Percentiles rank a stretch among this genome's conserved stretches.
phyloP scores from a whole-genome alignment of 2,329 filamentous ascomycete species.

The Colletotrichum costaricense region DNA sequence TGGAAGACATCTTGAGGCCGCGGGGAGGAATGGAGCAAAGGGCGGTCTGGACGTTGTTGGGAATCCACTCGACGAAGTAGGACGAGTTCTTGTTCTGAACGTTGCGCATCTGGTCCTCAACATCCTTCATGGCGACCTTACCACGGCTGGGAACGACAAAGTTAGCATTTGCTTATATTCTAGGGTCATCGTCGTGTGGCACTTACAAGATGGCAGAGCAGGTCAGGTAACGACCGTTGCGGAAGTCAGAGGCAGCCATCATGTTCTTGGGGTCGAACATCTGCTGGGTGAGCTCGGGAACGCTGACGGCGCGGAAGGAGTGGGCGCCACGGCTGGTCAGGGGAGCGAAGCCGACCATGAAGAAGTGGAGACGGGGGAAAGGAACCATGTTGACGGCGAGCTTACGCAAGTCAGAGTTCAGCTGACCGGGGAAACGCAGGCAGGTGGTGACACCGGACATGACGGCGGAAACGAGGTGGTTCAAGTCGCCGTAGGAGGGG shows the following conservation, averaged over 20 bases:
- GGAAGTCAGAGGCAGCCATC: slow-evolving; percentile 99
- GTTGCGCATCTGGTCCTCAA: slow-evolving; percentile 99
- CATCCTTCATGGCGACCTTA: slow-evolving; percentile 99
- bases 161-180: not conserved
- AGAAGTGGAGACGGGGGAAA: slow-evolving; percentile 99
- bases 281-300: slow-evolving; percentile 98
- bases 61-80: slow-evolving; percentile 99
- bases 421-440: slow-evolving; percentile 98
- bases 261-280: slow-evolving; percentile 99
- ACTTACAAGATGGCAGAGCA: slow-evolving; percentile 97
- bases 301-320: slow-evolving; percentile 97
- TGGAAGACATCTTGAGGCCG: slow-evolving; percentile 98
- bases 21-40: slow-evolving; percentile 98
- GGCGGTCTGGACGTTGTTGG: slow-evolving; percentile 99
- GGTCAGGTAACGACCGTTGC: slow-evolving; percentile 98
- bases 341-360: slow-evolving; percentile 99
- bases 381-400: slow-evolving; percentile 99
- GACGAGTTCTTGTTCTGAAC: slow-evolving; percentile 99
- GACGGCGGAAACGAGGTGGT: slow-evolving; percentile 99
- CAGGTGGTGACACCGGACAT: slow-evolving; percentile 99
- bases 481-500: slow-evolving; percentile 98
- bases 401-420: slow-evolving; percentile 99
- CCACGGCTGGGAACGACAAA: slow-evolving; percentile 74
- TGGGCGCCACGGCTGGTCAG: slow-evolving; percentile 87
- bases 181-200: slow-evolving; percentile 1